phyloP scores from a whole-genome alignment of 2,329 filamentous ascomycete genomes.

The Phialophora macrospora region DNA sequence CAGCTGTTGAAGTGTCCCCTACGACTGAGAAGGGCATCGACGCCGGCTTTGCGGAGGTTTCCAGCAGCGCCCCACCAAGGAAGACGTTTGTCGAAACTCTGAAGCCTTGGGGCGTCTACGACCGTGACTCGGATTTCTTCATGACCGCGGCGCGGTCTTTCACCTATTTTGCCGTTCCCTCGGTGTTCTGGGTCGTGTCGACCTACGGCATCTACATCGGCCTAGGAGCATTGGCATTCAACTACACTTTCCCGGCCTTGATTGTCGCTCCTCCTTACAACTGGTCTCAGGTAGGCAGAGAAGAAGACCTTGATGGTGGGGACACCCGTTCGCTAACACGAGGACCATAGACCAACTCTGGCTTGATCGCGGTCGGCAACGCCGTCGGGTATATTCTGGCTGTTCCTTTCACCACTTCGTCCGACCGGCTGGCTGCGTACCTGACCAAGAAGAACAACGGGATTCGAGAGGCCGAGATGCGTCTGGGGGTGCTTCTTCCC shows the following conservation, averaged over 20 bases:
- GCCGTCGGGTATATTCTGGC: conserved; percentile 48
- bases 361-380: conserved; percentile 53
- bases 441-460: conserved; percentile 47
- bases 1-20: conserved; percentile 15
- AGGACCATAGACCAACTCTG: conserved; percentile 47
- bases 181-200: conserved; percentile 57
- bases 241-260: conserved; percentile 57
- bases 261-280: conserved; percentile 45
- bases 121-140: conserved; percentile 53
- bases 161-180: conserved; percentile 56
- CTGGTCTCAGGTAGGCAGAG: conserved; percentile 48
- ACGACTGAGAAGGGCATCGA: conserved; percentile 30
- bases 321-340: conserved; percentile 1
- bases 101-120: conserved; percentile 51
- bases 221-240: conserved; percentile 57
- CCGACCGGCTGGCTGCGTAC: conserved; percentile 47
- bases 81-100: conserved; percentile 52
- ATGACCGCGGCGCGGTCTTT: conserved; percentile 54
- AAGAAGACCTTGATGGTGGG: neutral
- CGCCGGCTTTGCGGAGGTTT: conserved; percentile 44
- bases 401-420: conserved; percentile 52
- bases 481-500: conserved; percentile 45
- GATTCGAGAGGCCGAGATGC: conserved; percentile 52
- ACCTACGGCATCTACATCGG: conserved; percentile 59
- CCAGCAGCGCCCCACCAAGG: conserved; percentile 43